phyloP scores from a whole-genome alignment of 805 yeast species.

The Ogataea pilisensis region DNA sequence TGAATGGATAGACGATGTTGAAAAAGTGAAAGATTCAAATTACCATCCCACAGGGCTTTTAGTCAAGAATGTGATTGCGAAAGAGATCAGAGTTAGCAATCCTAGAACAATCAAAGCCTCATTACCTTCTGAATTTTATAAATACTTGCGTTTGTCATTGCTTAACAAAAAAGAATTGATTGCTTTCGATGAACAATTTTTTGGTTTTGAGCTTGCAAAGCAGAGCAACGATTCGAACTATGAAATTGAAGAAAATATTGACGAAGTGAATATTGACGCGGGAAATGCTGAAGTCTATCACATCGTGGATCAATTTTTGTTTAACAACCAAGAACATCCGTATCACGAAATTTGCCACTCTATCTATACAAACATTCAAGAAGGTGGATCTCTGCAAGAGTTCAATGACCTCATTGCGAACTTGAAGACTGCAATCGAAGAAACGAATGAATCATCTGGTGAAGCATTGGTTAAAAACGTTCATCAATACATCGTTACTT shows the following conservation, averaged over 20 bases:
- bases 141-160: slow-evolving; percentile 43
- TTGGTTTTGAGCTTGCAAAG: slow-evolving; percentile 28
- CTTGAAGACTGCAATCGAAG: slow-evolving; percentile 11
- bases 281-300: slow-evolving; percentile 30
- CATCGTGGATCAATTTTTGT: slow-evolving; percentile 30
- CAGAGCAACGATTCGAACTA: slow-evolving; percentile 12
- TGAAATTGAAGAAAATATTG: slow-evolving; percentile 17
- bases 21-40: slow-evolving; percentile 37
- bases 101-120: slow-evolving; percentile 67
- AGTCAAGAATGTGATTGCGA: slow-evolving; percentile 72
- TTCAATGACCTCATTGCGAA: slow-evolving; percentile 25
- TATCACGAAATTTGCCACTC: slow-evolving; percentile 30
- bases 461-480: slow-evolving; percentile 18
- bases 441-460: slow-evolving; percentile 1
- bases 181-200: slow-evolving; percentile 34
- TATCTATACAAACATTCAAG: slow-evolving; percentile 32
- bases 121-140: slow-evolving; percentile 55
- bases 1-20: slow-evolving; percentile 75
- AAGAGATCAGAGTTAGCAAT: slow-evolving; percentile 81
- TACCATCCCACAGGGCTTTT: slow-evolving; percentile 74
- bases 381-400: slow-evolving; percentile 25
- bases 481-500: slow-evolving; percentile 47
- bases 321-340: slow-evolving; percentile 32
- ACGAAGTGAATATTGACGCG: slow-evolving; percentile 15
- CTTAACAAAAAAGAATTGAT: slow-evolving; percentile 32